Evolutionary conservation across 768 basidiomycete genomes (phyloP), one percentile per base, ranked within the genome.

Genomic region (Mrakia hoshinonis): DNA sequence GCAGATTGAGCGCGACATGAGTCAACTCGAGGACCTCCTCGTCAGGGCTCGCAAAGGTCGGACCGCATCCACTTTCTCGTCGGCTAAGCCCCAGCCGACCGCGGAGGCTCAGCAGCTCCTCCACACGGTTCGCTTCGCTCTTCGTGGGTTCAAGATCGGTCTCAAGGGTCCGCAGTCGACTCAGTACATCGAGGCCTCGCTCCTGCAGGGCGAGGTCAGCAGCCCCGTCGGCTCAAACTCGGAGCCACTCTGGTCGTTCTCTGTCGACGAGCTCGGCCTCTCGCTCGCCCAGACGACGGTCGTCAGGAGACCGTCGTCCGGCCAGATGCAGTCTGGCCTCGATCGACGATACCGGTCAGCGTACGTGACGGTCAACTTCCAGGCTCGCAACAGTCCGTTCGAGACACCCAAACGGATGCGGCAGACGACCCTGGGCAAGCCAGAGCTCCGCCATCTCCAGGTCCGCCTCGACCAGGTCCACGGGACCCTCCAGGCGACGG

Each of bases 401-500:
- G 61, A 52, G 48, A 20, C 58, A n/a, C 62, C 26, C 69, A 67
- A 18, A 18, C 48, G 34, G 70, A 74, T 29, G 63, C 74, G 6
- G 48, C 69, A 34, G 3, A 52, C 76, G 2, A 75, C 77, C 11
- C 15, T 10, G 7, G 64, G 64, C 7, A 66, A 66, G 24, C 46
- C 46, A 15, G 64, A 51, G 48, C 67, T 68, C 34, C 67, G 55
- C 18, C 75, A 75, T n/a, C 71, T 82, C 1, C 81, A 86, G 46
- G 72, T 92, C 38, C 79, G 81, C 1, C 79, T 94, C 29, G 85
- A 85, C 10, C 90, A 89, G 78, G 86, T 92, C 2, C 91, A 97
- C 76, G 92, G 94, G 1, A 89, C 95, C 43, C 88, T 96, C 89
- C 92, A 93, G 78, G 88, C 94, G 12, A 91, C 90, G 74, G 94